Conservation (phyloP, 2,329 filamentous ascomycete genomes). For the Aureobasidium pullulans region DNA sequence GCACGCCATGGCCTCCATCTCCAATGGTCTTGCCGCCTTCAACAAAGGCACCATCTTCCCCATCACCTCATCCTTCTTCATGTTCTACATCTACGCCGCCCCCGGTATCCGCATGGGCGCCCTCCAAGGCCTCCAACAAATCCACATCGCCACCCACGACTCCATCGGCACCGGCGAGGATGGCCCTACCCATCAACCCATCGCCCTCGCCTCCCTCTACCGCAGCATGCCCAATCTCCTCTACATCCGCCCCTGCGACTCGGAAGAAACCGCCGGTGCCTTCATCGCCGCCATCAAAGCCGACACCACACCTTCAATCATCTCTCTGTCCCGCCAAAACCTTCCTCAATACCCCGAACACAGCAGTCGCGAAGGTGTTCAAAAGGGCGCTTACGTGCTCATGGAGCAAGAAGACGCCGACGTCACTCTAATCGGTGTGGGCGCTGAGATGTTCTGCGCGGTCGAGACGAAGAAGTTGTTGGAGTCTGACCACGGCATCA, state of each 20-base stretch:
- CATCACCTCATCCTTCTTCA: conserved; percentile 32
- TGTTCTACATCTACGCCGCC: conserved; percentile 35
- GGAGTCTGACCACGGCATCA: conserved; percentile 27
- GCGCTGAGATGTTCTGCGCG: conserved; percentile 44
- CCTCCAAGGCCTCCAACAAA: conserved; percentile 29
- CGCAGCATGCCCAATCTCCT: conserved; percentile 32
- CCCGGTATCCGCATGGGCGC: conserved; percentile 32
- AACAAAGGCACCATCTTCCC: conserved; percentile 30
- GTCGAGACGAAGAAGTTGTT: conserved; percentile 28
- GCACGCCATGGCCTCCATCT: conserved; percentile 53
- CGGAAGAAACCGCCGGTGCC: conserved; percentile 34
- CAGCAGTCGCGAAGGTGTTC: conserved; percentile 32
- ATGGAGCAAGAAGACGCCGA: conserved; percentile 30
- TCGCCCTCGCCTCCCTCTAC: conserved; percentile 30
- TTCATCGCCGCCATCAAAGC: conserved; percentile 34
- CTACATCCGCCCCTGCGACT: conserved; percentile 31
- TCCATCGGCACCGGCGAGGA: conserved; percentile 31
- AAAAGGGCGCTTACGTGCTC: conserved; percentile 36
- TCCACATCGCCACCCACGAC: conserved; percentile 34
- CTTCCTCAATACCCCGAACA: conserved; percentile 31
- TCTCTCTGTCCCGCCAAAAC: conserved; percentile 38
- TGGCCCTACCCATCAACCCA: conserved; percentile 32
- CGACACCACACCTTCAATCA: conserved; percentile 35
- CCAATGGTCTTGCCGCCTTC: conserved; percentile 33
- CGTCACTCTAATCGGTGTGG: conserved; percentile 44